A percentile compares a stretch with the other conserved stretches of the same genome.
Conservation (phyloP, 768 basidiomycete genomes). For the Kwoniella newhampshirensis region DNA sequence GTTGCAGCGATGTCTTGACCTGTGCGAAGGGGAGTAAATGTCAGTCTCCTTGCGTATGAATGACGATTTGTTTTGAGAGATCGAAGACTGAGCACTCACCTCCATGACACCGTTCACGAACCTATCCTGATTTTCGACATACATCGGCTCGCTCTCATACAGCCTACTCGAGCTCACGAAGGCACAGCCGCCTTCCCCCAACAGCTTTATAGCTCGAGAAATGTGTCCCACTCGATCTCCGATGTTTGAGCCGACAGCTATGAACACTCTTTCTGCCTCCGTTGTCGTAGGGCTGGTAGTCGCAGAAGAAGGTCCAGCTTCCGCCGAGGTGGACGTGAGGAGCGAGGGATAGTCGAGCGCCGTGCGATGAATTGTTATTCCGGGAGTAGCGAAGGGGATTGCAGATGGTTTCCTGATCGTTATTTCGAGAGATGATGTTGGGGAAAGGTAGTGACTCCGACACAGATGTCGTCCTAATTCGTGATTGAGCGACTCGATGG, state of each 20-base stretch:
- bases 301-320: neutral
- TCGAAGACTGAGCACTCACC: conserved; percentile 57
- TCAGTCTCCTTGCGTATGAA: neutral
- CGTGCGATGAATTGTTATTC: conserved; percentile 61
- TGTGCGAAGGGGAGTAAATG: conserved; percentile 46
- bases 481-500: conserved; percentile 70
- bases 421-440: conserved; percentile 57
- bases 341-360: conserved; percentile 5
- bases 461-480: conserved; percentile 58
- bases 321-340: neutral
- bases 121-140: conserved; percentile 80
- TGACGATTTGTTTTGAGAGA: neutral
- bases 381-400: conserved; percentile 67
- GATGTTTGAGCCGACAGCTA: conserved; percentile 87
- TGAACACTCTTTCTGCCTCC: conserved; percentile 56
- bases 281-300: conserved; percentile 36
- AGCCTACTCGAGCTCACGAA: conserved; percentile 66
- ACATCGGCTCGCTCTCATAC: conserved; percentile 95
- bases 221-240: conserved; percentile 84
- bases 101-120: conserved; percentile 91
- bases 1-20: conserved; percentile 72
- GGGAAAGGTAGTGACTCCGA: conserved; percentile 50
- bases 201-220: conserved; percentile 68
- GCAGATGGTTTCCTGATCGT: conserved; percentile 72
- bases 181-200: conserved; percentile 58